A percentile compares a stretch with the other conserved stretches of the same genome.
Evolutionary conservation across 306 rosid species (phyloP).

Genomic region (Benincasa hispida): DNA sequence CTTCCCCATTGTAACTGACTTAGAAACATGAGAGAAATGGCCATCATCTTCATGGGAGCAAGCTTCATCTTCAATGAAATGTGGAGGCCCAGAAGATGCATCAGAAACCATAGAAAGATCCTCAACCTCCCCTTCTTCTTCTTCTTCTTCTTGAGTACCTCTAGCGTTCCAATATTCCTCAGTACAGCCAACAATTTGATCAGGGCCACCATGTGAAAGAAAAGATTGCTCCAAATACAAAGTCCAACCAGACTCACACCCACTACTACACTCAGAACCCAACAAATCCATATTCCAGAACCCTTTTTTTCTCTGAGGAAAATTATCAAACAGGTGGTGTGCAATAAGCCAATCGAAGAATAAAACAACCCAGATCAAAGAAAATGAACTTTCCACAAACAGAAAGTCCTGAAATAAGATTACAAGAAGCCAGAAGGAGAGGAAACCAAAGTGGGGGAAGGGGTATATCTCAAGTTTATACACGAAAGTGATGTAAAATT

Average conservation of each 20-base stretch:
- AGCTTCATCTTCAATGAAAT: conserved; percentile 36
- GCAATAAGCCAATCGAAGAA: conserved; percentile 18
- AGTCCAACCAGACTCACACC: conserved; percentile 98
- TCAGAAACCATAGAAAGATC: conserved; percentile 96
- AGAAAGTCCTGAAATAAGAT: neutral
- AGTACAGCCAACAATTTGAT: neutral
- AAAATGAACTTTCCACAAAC: neutral
- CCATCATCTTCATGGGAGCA: conserved; percentile 29
- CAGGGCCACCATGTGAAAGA: conserved; percentile 9
- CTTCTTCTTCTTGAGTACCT: conserved; percentile 16
- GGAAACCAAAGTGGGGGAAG: neutral
- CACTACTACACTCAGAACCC: conserved; percentile 70
- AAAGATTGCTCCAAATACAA: conserved; percentile 66
- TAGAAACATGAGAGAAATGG: conserved; percentile 27
- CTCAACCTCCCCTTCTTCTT: conserved; percentile 25
- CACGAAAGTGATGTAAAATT: neutral
- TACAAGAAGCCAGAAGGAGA: neutral
- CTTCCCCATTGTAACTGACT: conserved; percentile 18
- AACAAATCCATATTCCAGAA: conserved; percentile 37
- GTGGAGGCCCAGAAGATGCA: conserved; percentile 99
- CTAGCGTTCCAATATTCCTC: conserved; percentile 13
- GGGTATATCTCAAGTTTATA: neutral
- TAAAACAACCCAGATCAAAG: conserved; percentile 9
- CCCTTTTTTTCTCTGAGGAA: neutral
- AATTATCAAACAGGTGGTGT: conserved; percentile 9